These are phyloP conservation scores for Coleophoma eucalyptorum DNA, from an alignment of 2,329 filamentous ascomycete genomes.

Conservation along the genomic window DNA sequence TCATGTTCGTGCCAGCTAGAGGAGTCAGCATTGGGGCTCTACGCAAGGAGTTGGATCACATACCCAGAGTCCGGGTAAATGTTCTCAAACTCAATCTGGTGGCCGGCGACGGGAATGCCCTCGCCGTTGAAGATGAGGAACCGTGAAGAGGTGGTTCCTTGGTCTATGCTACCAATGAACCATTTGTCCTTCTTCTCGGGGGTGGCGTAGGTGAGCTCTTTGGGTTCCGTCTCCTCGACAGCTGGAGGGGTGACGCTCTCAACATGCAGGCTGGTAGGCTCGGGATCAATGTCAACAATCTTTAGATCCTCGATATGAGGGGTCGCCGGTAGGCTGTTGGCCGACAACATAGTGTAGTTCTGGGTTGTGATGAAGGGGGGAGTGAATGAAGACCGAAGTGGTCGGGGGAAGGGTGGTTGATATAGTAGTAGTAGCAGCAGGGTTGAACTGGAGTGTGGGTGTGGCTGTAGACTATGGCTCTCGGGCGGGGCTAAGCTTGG, in stretches of 20 bases:
- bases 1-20: constrained; percentile 82
- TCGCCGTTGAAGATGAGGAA: constrained; percentile 86
- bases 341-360: background rate
- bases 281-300: background rate
- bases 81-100: constrained; percentile 85
- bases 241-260: background rate
- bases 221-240: background rate
- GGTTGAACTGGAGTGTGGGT: background rate
- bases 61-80: constrained; percentile 83
- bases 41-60: constrained; percentile 29
- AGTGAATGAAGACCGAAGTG: background rate
- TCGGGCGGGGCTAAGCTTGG: background rate
- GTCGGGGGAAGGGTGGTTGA: background rate
- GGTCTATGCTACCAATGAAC: constrained; percentile 86
- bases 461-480: background rate
- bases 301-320: background rate
- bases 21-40: background rate
- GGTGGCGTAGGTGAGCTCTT: background rate
- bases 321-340: background rate
- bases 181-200: constrained; percentile 36
- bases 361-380: background rate
- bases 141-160: constrained; percentile 83
- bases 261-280: background rate
- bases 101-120: constrained; percentile 74
- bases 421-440: background rate